Evolutionary conservation across 176 grass and related monocot genomes (phyloP).

Genomic region (Lolium rigidum): DNA sequence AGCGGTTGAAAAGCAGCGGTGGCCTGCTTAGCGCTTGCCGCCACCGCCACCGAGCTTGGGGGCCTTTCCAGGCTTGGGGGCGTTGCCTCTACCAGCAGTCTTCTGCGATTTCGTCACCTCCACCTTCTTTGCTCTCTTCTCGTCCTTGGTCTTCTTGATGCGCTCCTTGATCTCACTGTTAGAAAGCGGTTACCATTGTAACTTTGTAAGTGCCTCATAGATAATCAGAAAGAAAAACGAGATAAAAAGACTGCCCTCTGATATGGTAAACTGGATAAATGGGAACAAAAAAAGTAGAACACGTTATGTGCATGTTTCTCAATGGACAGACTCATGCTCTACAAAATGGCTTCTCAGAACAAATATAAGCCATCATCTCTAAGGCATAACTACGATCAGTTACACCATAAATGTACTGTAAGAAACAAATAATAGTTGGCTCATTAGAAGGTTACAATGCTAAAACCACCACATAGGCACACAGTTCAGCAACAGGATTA

Average conservation of each 20-base stretch:
- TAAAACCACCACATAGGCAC: too few species aligned
- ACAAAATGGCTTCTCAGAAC: neutral
- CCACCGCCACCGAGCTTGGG: constrained; percentile 64
- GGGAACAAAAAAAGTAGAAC: neutral
- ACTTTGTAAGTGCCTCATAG: too few species aligned
- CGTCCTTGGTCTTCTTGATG: constrained; percentile 69
- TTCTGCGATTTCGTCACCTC: constrained; percentile 50
- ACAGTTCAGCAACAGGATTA: too few species aligned
- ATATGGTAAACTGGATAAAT: neutral
- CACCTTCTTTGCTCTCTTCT: constrained; percentile 59
- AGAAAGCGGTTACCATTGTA: neutral
- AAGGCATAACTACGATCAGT: neutral
- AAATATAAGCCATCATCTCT: neutral
- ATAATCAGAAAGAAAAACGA: too few species aligned
- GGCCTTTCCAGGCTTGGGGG: constrained; percentile 46
- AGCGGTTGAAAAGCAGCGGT: neutral
- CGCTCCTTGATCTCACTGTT: constrained; percentile 63
- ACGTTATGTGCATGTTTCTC: too few species aligned
- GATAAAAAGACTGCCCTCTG: neutral
- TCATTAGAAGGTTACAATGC: too few species aligned
- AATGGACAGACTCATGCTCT: too few species aligned
- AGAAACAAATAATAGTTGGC: too few species aligned
- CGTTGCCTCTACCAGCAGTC: constrained; percentile 19
- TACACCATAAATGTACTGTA: too few species aligned
- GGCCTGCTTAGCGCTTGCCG: constrained; percentile 46